Evolutionary conservation across 805 yeast genomes (phyloP), one percentile per base, ranked within the genome.

Genomic region (Candida odintsovae): DNA sequence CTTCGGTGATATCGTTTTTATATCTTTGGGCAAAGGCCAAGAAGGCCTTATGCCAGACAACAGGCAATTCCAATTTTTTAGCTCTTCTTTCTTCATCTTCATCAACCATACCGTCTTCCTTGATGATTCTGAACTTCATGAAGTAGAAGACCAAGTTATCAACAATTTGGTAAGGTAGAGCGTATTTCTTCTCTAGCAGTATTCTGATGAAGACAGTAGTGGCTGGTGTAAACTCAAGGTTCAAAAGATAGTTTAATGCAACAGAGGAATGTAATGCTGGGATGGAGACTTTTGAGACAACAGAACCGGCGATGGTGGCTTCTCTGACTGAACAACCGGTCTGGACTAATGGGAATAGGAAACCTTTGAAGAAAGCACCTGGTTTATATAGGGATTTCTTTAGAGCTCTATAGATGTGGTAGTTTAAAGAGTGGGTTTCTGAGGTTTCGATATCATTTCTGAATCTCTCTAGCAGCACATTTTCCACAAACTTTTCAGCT

Each of bases 1-100:
- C 99, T 58, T 89, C 96, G n/a, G 99, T 94, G 49, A 94, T 88
- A 72, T 94, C 99, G 62, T 94, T 92, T 66, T 92, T 94, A 65
- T 94, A 94, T 53, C 97, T 77, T 70, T 90, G 97, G 31, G 97
- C 96, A 71, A 94, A 94, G 2, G 94, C 84, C 47, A 94, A 73
- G 62, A 94, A 86, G 2, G 97, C 92, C 65, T 92, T 95, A 65
- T 95, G 98, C 98, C 99, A 94, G 33, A 92, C 92, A 16, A 94
- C 86, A 8, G 99, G 98, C 62, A 94, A 74, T 11, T 54, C 57
- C 42, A 59, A 56, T 18, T 39, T 56, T 50, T 54, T 52, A n/a
- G 72, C 60, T 38, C 55, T 61, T 42, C 72, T 66, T 18, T 67
- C 68, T 46, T 75, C 65, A 41, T 67, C 68, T 42, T 67, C 70